phyloP scores from a whole-genome alignment of 2,329 filamentous ascomycete genomes.

The Phyllachora maydis region DNA sequence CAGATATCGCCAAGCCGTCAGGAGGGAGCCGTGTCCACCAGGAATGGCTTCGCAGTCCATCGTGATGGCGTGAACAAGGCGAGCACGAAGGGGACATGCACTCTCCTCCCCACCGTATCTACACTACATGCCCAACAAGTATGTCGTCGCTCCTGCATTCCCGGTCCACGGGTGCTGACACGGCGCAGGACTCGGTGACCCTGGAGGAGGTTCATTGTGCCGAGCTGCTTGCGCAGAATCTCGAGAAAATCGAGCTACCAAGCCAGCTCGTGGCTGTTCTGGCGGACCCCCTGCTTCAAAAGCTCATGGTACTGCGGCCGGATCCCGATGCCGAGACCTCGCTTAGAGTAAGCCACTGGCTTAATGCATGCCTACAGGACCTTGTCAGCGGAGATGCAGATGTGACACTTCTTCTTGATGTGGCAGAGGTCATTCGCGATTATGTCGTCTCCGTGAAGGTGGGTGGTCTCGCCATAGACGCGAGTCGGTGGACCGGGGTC shows the following conservation, averaged over 20 bases:
- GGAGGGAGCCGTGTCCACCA: constrained; percentile 16
- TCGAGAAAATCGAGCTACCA: constrained; percentile 64
- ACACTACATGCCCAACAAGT: constrained; percentile 55
- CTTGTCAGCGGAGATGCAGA: constrained; percentile 28
- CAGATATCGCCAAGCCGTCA: constrained; percentile 25
- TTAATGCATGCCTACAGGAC: constrained; percentile 33
- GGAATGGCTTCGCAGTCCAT: constrained; percentile 42
- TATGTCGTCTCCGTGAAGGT: constrained; percentile 38
- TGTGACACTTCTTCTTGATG: constrained; percentile 25
- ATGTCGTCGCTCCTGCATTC: constrained; percentile 5
- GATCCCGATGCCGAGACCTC: constrained; percentile 26
- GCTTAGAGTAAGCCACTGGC: constrained; percentile 36
- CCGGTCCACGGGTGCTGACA: constrained; percentile 3
- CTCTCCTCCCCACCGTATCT: constrained; percentile 49
- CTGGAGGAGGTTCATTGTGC: constrained; percentile 63
- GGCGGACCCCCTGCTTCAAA: constrained; percentile 58
- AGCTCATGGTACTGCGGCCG: constrained; percentile 46
- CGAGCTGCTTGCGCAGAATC: constrained; percentile 44
- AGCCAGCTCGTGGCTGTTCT: constrained; percentile 65
- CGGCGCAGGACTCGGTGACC: constrained; percentile 32
- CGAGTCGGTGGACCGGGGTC: no score
- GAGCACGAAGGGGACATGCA: constrained; percentile 21
- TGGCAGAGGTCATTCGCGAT: constrained; percentile 31
- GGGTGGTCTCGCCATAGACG: constrained; percentile 5
- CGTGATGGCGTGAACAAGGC: constrained; percentile 23